These are phyloP conservation scores for Populus pruinosa DNA, from an alignment of 345 rosid genomes.

Conservation along the genomic window DNA sequence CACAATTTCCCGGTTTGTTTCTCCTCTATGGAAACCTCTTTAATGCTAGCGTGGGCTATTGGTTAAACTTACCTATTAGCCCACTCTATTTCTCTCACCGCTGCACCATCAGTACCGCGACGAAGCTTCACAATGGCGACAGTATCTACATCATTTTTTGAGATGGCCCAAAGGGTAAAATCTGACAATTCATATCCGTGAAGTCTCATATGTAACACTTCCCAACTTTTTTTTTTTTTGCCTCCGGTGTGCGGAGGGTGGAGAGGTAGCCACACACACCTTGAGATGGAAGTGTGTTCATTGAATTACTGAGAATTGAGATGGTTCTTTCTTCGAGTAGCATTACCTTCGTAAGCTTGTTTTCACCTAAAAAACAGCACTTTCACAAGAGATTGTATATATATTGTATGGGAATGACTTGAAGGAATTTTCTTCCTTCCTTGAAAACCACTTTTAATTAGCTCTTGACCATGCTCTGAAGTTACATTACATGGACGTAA, in stretches of 20 bases:
- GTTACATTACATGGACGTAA: not conserved
- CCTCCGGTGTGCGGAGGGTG: not conserved
- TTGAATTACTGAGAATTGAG: not conserved
- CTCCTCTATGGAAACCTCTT: not conserved
- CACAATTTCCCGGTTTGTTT: not conserved
- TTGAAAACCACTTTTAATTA: not conserved
- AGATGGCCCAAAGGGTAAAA: not conserved
- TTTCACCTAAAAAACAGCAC: not conserved
- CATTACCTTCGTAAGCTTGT: not conserved
- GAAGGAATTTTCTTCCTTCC: not conserved
- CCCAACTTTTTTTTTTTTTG: not conserved
- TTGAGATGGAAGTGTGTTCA: not conserved
- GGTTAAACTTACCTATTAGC: not conserved
- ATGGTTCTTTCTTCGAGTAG: not conserved
- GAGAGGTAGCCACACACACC: not conserved
- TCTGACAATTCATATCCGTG: not conserved
- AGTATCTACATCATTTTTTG: not conserved
- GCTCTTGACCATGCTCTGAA: not conserved
- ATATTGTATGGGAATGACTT: not conserved
- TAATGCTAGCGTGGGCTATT: not conserved
- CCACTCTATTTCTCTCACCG: not conserved
- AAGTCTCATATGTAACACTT: not conserved
- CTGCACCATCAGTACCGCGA: not conserved
- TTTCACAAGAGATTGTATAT: not conserved
- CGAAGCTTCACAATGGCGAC: not conserved